Base-by-base conservation (phyloP, 2,329 filamentous ascomycete species). In the Alternaria gansuensis region DNA sequence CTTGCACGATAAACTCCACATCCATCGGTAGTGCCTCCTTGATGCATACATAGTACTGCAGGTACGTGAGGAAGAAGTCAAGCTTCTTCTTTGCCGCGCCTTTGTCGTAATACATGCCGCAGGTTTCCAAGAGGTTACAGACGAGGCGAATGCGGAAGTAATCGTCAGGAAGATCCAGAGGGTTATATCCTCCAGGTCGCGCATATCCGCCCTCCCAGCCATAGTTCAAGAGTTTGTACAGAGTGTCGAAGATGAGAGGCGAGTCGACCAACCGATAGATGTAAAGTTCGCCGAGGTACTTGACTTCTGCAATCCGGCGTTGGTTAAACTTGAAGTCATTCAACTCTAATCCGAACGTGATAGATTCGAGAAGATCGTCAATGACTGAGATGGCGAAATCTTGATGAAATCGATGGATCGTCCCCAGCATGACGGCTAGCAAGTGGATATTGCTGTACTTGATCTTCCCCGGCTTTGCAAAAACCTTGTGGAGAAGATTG, bases 291-390 rank as follows among this genome's bases (percentile, higher is more conserved):
- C 92, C 93, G 5, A 99, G 83, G 75, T 97, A 99, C 75, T 97
- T 98, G 72, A 97, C 92, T 77, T 98, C 94, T 3, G 96, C 92
- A 62, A 99, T 89, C 23, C 95, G 90, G 59, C 93, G 90, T 78
- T 99, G 95, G 74, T 96, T 97, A 80, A 93, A 96, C 71, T 96
- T 93, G 84, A 97, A 99, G 75, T 99, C 95, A 70, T 98, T 98
- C 68, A 93, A 87, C 78, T 99, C 95, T 2, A 99, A 83, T 1
- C 95, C 95, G 64, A 96, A 85, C 0, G 86, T 90, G 64, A 99
- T 90, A 5, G 91, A 90, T 77, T 99, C 96, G 14, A 98, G 83
- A 5, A 98, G 81, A 64, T 94, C 93, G 75, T 99, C 95, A 63
- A 99, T 92, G 46, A 97, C 88, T n/a, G 87, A 87, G 56, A 97